Evolutionary conservation across 345 rosid genomes (phyloP).

Genomic region (Nasturtium officinale): DNA sequence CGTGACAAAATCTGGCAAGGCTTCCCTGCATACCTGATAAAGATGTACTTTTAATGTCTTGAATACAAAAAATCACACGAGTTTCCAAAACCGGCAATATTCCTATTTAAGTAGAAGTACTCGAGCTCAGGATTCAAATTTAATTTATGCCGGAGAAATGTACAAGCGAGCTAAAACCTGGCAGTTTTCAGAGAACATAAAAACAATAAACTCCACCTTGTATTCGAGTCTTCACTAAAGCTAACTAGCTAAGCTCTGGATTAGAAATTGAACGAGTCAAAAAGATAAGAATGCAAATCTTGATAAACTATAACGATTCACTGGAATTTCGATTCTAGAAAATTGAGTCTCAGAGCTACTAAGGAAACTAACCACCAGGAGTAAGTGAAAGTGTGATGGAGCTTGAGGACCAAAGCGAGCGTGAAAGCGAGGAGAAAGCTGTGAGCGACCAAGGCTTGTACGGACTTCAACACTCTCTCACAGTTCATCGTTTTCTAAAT

Average conservation of each 20-base stretch:
- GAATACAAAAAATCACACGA: neutral
- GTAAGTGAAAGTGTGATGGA: slow-evolving; percentile 54
- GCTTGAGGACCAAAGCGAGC: slow-evolving; percentile 73
- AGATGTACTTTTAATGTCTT: neutral
- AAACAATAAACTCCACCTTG: neutral
- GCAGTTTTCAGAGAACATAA: neutral
- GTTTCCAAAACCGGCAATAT: slow-evolving; percentile 21
- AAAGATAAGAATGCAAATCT: neutral
- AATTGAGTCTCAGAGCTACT: neutral
- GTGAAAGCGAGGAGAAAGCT: slow-evolving; percentile 71
- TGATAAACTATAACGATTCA: neutral
- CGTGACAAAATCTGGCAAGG: slow-evolving; percentile 27
- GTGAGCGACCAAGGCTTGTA: slow-evolving; percentile 83
- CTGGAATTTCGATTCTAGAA: neutral
- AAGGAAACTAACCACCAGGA: slow-evolving; percentile 80
- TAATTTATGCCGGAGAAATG: no score
- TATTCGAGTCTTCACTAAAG: no score
- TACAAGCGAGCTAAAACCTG: slow-evolving; percentile 13
- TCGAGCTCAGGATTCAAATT: neutral
- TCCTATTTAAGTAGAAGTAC: neutral
- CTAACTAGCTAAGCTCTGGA: no score
- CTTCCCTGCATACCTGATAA: slow-evolving; percentile 13
- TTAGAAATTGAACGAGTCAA: neutral
- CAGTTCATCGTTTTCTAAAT: slow-evolving; percentile 64
- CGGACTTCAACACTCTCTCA: slow-evolving; percentile 86